A percentile compares a stretch with the other conserved stretches of the same genome.
phyloP scores from a whole-genome alignment of 2,329 filamentous ascomycete genomes.

The Stagonosporopsis cucurbitacearum region DNA sequence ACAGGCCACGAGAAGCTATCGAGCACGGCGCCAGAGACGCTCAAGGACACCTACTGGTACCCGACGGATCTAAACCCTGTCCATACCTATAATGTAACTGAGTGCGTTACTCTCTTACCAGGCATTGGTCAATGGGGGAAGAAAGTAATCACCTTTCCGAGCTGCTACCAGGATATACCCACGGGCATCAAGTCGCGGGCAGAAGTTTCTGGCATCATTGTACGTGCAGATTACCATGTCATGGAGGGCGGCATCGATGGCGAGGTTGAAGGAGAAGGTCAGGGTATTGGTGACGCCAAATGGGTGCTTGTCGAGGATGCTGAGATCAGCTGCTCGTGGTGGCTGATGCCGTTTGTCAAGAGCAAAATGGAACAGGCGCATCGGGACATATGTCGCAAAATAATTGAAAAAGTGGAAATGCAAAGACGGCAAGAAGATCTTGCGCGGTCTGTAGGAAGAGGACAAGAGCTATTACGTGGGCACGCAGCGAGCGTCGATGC shows the following conservation, averaged over 20 bases:
- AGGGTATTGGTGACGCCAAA: slow-evolving; percentile 40
- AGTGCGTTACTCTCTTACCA: slow-evolving; percentile 39
- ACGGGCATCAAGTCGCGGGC: slow-evolving; percentile 43
- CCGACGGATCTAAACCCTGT: slow-evolving; percentile 39
- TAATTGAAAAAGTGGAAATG: slow-evolving; percentile 43
- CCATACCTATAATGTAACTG: slow-evolving; percentile 40
- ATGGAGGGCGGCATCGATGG: slow-evolving; percentile 33
- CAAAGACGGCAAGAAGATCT: slow-evolving; percentile 26
- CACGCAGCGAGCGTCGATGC: neutral
- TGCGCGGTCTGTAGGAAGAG: slow-evolving; percentile 26
- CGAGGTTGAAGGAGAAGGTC: slow-evolving; percentile 42
- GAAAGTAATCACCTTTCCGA: slow-evolving; percentile 42
- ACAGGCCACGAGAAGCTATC: slow-evolving; percentile 36
- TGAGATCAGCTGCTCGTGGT: slow-evolving; percentile 43
- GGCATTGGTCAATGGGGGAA: slow-evolving; percentile 40
- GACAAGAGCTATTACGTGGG: slow-evolving; percentile 11
- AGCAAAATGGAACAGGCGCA: slow-evolving; percentile 44
- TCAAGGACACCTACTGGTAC: slow-evolving; percentile 47
- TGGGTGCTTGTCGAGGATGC: slow-evolving; percentile 47
- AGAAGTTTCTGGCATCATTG: slow-evolving; percentile 36
- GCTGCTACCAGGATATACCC: slow-evolving; percentile 43
- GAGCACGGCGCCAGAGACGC: slow-evolving; percentile 27
- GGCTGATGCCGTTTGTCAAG: slow-evolving; percentile 46
- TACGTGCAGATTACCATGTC: slow-evolving; percentile 44
- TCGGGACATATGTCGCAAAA: slow-evolving; percentile 41